Percentiles rank a stretch among this genome's conserved stretches.
Conservation (phyloP, 495 filamentous ascomycete genomes). For the Penicillium canescens region DNA sequence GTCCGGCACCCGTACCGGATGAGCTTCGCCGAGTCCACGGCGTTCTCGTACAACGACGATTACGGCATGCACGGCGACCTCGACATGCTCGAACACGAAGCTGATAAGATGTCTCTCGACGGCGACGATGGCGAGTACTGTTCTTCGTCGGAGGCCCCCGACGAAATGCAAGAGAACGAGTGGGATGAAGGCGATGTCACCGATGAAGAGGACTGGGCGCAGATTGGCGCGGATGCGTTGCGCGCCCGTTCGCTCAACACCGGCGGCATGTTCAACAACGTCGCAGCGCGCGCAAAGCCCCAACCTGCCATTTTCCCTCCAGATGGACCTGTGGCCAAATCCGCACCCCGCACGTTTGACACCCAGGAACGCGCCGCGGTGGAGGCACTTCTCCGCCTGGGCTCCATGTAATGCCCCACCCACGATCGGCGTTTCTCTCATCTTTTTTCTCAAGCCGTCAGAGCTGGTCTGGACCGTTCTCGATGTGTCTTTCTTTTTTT, state of each 20-base stretch:
- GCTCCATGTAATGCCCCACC: conserved; percentile 72
- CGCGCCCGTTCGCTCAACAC: conserved; percentile 65
- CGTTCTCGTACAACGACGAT: conserved; percentile 72
- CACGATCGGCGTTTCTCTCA: conserved; percentile 26
- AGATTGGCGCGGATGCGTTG: conserved; percentile 82
- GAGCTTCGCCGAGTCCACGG: conserved; percentile 69
- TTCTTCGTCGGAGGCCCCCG: conserved; percentile 72
- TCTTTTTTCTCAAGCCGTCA: conserved; percentile 25
- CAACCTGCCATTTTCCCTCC: conserved; percentile 46
- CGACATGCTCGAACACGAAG: conserved; percentile 79
- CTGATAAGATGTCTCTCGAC: conserved; percentile 95
- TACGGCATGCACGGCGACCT: conserved; percentile 52
- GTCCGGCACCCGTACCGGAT: conserved; percentile 52
- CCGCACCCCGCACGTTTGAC: conserved; percentile 37
- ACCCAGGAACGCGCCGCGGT: conserved; percentile 75
- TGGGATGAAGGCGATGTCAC: conserved; percentile 78
- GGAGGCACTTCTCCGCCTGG: conserved; percentile 80
- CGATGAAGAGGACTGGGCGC: conserved; percentile 97
- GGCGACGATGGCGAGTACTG: conserved; percentile 66
- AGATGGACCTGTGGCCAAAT: conserved; percentile 37
- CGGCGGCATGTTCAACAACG: conserved; percentile 33
- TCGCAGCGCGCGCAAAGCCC: conserved; percentile 26
- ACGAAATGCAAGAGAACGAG: conserved; percentile 62
- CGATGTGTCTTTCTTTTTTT: conserved; percentile 15
- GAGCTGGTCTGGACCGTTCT: conserved; percentile 32